These are phyloP conservation scores for Chloris gayana DNA, from an alignment of 176 grass and related monocot genomes.

Conservation along the genomic window DNA sequence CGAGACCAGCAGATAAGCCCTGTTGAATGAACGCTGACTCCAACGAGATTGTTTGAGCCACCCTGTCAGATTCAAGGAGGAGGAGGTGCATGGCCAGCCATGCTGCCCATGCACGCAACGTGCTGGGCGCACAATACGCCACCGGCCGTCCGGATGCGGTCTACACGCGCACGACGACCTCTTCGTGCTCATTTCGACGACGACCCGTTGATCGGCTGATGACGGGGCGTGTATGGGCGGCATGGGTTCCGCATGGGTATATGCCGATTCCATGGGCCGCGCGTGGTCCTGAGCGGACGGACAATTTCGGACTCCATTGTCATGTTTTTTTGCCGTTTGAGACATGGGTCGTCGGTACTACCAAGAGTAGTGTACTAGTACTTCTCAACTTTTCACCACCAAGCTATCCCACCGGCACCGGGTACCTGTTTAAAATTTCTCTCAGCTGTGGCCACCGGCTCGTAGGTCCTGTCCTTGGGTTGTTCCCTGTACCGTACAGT, in stretches of 20 bases:
- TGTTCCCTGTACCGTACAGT: too few relatives aligned
- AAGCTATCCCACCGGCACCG: too few relatives aligned
- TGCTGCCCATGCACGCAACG: slow-evolving; percentile 37
- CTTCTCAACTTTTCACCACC: too few relatives aligned
- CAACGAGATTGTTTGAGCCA: too few relatives aligned
- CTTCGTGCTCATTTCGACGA: background rate
- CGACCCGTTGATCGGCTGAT: background rate
- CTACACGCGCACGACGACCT: background rate
- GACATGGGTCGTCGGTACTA: too few relatives aligned
- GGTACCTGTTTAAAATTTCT: too few relatives aligned
- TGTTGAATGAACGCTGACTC: too few relatives aligned
- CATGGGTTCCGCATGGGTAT: slow-evolving; percentile 12
- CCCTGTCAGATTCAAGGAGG: too few relatives aligned
- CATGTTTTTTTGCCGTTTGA: background rate
- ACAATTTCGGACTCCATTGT: background rate
- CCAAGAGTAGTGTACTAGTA: too few relatives aligned
- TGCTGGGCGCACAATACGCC: background rate
- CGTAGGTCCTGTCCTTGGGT: too few relatives aligned
- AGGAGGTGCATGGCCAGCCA: slow-evolving; percentile 9
- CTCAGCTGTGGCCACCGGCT: too few relatives aligned
- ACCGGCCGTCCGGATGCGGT: background rate
- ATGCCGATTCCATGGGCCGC: background rate
- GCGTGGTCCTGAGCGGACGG: background rate
- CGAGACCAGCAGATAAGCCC: too few relatives aligned
- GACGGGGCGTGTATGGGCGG: background rate